Percentiles rank a stretch among this genome's conserved stretches.
phyloP scores from a whole-genome alignment of 2,329 filamentous ascomycete species.

The Apiospora kogelbergensis region DNA sequence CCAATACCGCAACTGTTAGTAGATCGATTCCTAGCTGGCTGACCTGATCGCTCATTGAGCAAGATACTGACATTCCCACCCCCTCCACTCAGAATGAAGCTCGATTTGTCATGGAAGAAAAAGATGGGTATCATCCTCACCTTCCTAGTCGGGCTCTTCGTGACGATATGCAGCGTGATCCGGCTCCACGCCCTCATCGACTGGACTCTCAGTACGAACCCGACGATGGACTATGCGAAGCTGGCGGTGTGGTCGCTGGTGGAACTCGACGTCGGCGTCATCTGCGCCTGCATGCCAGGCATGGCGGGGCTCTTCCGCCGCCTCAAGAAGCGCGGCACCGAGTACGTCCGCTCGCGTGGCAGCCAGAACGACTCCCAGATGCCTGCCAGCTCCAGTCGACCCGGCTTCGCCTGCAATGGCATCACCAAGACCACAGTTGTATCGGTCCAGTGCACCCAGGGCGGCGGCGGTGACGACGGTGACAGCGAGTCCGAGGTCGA shows the following conservation, averaged over 20 bases:
- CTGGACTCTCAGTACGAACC: conserved; percentile 13
- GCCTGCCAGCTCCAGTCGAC: background rate
- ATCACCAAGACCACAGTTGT: conserved; percentile 16
- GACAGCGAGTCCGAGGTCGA: conserved; percentile 11
- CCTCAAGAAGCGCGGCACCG: conserved; percentile 18
- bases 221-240: conserved; percentile 12
- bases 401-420: no score
- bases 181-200: conserved; percentile 11
- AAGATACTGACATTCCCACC: no score
- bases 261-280: conserved; percentile 16
- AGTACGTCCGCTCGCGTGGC: conserved; percentile 17
- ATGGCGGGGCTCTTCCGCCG: conserved; percentile 16
- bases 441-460: conserved; percentile 12
- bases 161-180: conserved; percentile 16
- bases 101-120: conserved; percentile 14
- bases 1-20: conserved; percentile 17
- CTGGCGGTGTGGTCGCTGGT: conserved; percentile 15
- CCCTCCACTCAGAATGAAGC: conserved; percentile 16
- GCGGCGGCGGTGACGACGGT: background rate
- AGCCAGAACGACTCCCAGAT: conserved; percentile 13
- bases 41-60: background rate
- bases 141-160: conserved; percentile 27
- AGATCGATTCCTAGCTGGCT: background rate
- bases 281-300: conserved; percentile 17
- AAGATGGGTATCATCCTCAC: conserved; percentile 21